Evolutionary conservation across 164 flowering plant genomes (phyloP).

Genomic region (Magnolia changhungtana): DNA sequence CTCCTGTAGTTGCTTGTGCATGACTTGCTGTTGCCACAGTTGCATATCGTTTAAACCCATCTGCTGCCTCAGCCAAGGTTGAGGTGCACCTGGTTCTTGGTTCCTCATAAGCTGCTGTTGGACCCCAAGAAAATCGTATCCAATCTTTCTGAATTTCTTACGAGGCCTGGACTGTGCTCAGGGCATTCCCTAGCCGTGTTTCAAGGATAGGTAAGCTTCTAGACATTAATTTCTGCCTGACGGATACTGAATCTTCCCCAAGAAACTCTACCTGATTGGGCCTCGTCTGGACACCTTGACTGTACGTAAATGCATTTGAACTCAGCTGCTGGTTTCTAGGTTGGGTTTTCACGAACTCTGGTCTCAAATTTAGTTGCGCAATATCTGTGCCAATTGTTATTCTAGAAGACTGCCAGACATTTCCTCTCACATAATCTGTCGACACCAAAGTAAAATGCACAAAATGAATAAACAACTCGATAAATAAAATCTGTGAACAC

Average conservation of each 20-base stretch:
- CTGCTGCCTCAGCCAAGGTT: constrained; percentile 40
- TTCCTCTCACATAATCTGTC: constrained; percentile 42
- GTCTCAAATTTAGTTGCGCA: constrained; percentile 31
- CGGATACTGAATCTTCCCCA: constrained; percentile 36
- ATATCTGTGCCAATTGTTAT: constrained; percentile 31
- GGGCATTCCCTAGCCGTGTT: constrained; percentile 36
- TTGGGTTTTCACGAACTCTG: constrained; percentile 32
- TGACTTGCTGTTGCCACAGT: constrained; percentile 56
- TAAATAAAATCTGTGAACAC: background rate
- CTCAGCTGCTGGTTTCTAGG: constrained; percentile 27
- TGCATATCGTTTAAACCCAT: constrained; percentile 47
- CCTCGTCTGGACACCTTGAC: constrained; percentile 34
- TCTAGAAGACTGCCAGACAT: constrained; percentile 28
- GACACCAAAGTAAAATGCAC: background rate
- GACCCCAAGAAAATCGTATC: constrained; percentile 30
- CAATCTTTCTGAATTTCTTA: constrained; percentile 13
- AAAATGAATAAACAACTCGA: background rate
- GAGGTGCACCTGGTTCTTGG: constrained; percentile 39
- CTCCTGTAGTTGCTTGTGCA: constrained; percentile 67
- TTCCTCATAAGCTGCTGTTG: constrained; percentile 29
- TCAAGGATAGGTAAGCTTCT: constrained; percentile 36
- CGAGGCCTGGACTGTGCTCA: constrained; percentile 1
- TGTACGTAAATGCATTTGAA: constrained; percentile 43
- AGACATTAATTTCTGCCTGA: constrained; percentile 31
- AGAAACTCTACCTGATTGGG: constrained; percentile 40